Base-by-base conservation (phyloP, 768 basidiomycete genomes). In the Suillus plorans region DNA sequence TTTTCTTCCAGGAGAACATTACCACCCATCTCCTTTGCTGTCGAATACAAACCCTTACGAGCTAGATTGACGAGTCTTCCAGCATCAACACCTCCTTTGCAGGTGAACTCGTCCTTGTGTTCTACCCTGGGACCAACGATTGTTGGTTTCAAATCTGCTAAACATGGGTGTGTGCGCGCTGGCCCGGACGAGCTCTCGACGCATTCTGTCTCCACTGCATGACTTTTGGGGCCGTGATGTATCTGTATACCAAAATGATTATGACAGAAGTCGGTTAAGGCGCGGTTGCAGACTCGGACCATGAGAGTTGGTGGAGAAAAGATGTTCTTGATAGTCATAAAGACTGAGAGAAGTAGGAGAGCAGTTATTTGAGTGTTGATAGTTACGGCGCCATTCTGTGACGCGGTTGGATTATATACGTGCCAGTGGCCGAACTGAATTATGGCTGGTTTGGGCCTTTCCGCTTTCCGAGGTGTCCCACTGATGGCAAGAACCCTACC, bases 1-100 rank as follows among this genome's bases (percentile, higher is more conserved):
- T 74, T 70, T 57, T 79, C 78, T 57, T 79, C 78, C 31, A 79
- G 67, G 6, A 79, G 69, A 42, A 77, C 73, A 59, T 79, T 80
- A 8, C 77, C 79, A 5, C 78, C 78, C 71, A 78, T 74, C 45
- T 66, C 67, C 60, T 69, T 73, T 20, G 77, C 78, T n/a, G 69
- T 39, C 52, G 72, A 72, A 63, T 76, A 77, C 5, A 79, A 61
- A 14, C 71, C 69, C 63, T 73, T 74, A 52, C 78, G 76, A 34
- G 79, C 71, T 42, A 79, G 60, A 56, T 72, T 58, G n/a, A 79
- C 72, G 14, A 79, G 72, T 64, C 75, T 73, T 49, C 69, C 25
- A 7, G 76, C 72, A 56, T 79, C 77, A 45, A 79, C 79, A 25
- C 76, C 78, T 25, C 78, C 78, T 52, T 72, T 71, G 67, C 77